Evolutionary conservation across 2,329 filamentous ascomycete genomes (phyloP), one percentile per base, ranked within the genome.

Genomic region (Cladosporium oxysporum): DNA sequence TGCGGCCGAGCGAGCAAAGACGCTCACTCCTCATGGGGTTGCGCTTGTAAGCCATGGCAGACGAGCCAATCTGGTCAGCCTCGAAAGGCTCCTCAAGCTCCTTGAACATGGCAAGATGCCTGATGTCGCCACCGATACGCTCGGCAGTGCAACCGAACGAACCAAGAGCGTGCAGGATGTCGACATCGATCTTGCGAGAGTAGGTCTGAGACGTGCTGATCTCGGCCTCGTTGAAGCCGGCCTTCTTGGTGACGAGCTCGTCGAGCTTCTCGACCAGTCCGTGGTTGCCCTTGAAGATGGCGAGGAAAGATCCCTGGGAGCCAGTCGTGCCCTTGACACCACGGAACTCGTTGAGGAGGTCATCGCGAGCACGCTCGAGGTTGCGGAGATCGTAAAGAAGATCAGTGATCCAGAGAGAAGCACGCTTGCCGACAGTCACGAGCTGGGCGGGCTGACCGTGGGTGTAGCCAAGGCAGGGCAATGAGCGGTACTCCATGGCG

Each of bases 71-170:
- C 79, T 96, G 92, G 70, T 88, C 86, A 72, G 87, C 88, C 80
- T 93, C 91, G 72, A 92, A 91, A 0, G 91, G 91, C 82, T 93
- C 91, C 75, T 96, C 93, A 66, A 95, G 82, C 78, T 96, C 92
- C 83, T 97, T 96, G 79, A 88, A 85, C 73, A 85, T 83, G 6
- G 90, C 89, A 58, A 94, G 82, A 74, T 91, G 89, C 58, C 91
- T 84, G 70, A 95, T 90, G 72, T 94, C 91, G 57, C 85, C 84
- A 58, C 87, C 86, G 67, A 96, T 93, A 67, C 89, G 87, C 75
- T 91, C 86, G 59, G 88, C 91, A 0, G 91, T 92, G n/a, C 91
- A 85, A 28, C 91, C 93, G 61, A 97, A 88, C 1, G 88, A 91
- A 35, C 86, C 84, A 37, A 97, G 82, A n/a, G 91, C 91, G 75